phyloP scores from a whole-genome alignment of 192 early-diverging fungal genomes.

The Rhizophagus prolifer region DNA sequence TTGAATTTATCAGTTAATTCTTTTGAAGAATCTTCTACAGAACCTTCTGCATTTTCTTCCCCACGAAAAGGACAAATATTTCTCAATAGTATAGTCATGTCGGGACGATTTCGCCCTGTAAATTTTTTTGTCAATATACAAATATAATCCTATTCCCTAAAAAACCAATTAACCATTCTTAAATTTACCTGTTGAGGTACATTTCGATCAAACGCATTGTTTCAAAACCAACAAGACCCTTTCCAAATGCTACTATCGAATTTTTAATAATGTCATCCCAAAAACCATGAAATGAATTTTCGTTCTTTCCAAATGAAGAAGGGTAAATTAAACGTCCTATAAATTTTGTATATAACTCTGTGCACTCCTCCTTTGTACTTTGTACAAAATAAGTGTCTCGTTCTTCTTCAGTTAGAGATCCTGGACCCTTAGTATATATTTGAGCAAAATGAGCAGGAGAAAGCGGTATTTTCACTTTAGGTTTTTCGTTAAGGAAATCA shows the following conservation, averaged over 20 bases:
- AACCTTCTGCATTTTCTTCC: slow-evolving; percentile 7
- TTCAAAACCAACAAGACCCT: not conserved
- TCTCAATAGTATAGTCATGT: slow-evolving; percentile 11
- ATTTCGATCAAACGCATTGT: slow-evolving; percentile 4
- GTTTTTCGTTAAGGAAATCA: slow-evolving; percentile 14
- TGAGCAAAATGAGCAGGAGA: not conserved
- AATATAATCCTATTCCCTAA: too few relatives aligned
- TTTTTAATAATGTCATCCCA: slow-evolving; percentile 27
- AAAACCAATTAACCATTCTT: too few relatives aligned
- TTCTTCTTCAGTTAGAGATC: slow-evolving; percentile 8
- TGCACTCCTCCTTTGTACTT: not conserved
- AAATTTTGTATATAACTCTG: not conserved
- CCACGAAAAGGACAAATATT: slow-evolving; percentile 27
- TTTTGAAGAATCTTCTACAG: not conserved
- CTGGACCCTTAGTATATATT: slow-evolving; percentile 1
- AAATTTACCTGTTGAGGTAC: slow-evolving; percentile 7
- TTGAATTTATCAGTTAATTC: slow-evolving; percentile 24
- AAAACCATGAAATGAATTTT: slow-evolving; percentile 12
- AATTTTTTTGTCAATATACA: slow-evolving; percentile 3
- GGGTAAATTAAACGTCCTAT: slow-evolving; percentile 8
- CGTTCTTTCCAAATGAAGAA: slow-evolving; percentile 11
- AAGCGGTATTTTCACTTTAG: slow-evolving; percentile 19
- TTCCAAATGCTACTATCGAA: slow-evolving; percentile 19
- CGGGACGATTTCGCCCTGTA: slow-evolving; percentile 5
- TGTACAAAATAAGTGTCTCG: slow-evolving; percentile 20